A percentile compares a stretch with the other conserved stretches of the same genome.
phyloP scores from a whole-genome alignment of 768 basidiomycete genomes.

The Mycena polygramma region DNA sequence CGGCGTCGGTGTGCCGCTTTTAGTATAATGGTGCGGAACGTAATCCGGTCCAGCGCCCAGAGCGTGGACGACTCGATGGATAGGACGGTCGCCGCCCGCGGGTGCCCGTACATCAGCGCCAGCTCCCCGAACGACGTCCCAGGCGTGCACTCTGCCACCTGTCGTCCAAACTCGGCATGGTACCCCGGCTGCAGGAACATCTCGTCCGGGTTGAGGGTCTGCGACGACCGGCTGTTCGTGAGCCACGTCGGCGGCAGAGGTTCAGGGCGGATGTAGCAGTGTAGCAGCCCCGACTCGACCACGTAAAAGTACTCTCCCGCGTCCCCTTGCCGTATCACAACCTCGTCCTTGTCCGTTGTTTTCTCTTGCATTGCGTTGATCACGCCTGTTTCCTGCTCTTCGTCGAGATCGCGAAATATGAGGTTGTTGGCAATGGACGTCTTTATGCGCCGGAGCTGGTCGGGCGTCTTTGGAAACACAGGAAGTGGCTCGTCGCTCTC shows the following conservation, averaged over 20 bases:
- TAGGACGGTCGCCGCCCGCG: conserved; percentile 93
- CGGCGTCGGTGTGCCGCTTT: conserved; percentile 92
- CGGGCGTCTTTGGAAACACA: conserved; percentile 80
- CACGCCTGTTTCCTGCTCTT: conserved; percentile 94
- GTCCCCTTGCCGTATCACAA: conserved; percentile 98
- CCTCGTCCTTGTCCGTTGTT: conserved; percentile 75
- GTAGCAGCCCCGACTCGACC: conserved; percentile 88
- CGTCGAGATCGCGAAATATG: conserved; percentile 95
- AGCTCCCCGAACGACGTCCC: conserved; percentile 95
- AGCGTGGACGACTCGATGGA: conserved; percentile 86
- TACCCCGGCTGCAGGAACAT: conserved; percentile 74
- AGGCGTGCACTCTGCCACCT: conserved; percentile 87
- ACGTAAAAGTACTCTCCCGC: conserved; percentile 98
- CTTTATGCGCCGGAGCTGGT: conserved; percentile 91
- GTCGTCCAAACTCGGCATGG: conserved; percentile 80
- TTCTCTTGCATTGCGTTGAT: conserved; percentile 96
- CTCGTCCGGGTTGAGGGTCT: conserved; percentile 57
- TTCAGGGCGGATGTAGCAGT: conserved; percentile 84
- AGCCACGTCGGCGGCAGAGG: conserved; percentile 73
- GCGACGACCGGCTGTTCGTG: conserved; percentile 55
- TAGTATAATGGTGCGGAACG: conserved; percentile 97
- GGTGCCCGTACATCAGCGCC: conserved; percentile 98
- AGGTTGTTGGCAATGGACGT: conserved; percentile 90
- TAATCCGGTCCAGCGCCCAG: conserved; percentile 97
- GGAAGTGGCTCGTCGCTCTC: conserved; percentile 77